A percentile compares a stretch with the other conserved stretches of the same genome.
Evolutionary conservation across 2,329 filamentous ascomycete genomes (phyloP).

Genomic region (Pseudogymnoascus sp.): DNA sequence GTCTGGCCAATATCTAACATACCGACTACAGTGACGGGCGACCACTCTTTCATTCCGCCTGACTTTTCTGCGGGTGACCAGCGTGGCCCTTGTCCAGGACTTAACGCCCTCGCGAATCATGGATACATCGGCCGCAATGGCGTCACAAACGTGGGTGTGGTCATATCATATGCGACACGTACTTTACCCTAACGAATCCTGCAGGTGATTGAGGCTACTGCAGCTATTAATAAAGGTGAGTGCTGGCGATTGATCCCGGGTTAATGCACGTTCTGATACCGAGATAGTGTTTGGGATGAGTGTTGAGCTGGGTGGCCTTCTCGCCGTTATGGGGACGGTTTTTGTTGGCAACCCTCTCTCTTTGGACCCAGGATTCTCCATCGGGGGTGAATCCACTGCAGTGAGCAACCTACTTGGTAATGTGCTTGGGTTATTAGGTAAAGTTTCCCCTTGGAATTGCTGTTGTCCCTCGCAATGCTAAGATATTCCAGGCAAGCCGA

Average conservation of each 20-base stretch:
- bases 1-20: neutral
- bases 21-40: conserved; percentile 26
- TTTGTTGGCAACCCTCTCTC: conserved; percentile 37
- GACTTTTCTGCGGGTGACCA: conserved; percentile 30
- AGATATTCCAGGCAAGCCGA: conserved; percentile 15
- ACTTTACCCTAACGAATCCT: conserved; percentile 4
- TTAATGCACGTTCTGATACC: conserved; percentile 10
- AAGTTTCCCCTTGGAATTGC: neutral
- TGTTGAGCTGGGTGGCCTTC: conserved; percentile 32
- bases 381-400: conserved; percentile 27
- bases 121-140: conserved; percentile 35
- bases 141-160: conserved; percentile 23
- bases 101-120: conserved; percentile 37
- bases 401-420: conserved; percentile 15
- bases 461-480: neutral
- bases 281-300: conserved; percentile 38
- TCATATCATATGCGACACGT: conserved; percentile 12
- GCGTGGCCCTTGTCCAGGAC: conserved; percentile 33
- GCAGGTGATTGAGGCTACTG: conserved; percentile 25
- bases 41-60: conserved; percentile 30
- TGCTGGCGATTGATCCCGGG: neutral
- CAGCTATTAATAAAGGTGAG: conserved; percentile 30
- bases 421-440: neutral
- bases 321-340: conserved; percentile 36
- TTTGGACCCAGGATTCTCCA: conserved; percentile 36